A percentile compares a stretch with the other conserved stretches of the same genome.
phyloP scores from a whole-genome alignment of 1,284 basidiomycete species.

The Fomitopsis pinicola region DNA sequence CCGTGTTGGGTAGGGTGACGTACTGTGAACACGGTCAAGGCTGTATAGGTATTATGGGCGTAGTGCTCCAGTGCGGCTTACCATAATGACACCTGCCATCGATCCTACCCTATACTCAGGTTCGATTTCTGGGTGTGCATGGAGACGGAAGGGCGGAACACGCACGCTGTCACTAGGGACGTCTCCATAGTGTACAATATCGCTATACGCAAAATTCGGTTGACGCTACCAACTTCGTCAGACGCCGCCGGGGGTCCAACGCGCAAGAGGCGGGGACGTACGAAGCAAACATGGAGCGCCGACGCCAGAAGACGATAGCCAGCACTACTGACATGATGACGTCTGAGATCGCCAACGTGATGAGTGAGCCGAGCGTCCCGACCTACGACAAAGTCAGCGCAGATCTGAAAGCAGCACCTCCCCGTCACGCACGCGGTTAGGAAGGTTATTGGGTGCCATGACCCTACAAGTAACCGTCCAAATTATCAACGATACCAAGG shows the following conservation, averaged over 20 bases:
- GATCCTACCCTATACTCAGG: not conserved
- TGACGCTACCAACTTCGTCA: not conserved
- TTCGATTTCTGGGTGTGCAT: no score
- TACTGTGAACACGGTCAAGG: not conserved
- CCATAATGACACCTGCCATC: not conserved
- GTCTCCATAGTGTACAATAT: not conserved
- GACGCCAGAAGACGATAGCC: not conserved
- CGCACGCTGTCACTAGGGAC: not conserved
- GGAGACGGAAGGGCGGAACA: not conserved
- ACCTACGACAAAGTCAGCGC: not conserved
- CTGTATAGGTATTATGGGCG: no score
- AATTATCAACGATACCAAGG: no score
- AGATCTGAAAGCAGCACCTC: no score
- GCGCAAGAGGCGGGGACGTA: not conserved
- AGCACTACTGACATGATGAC: not conserved
- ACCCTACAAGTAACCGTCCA: no score
- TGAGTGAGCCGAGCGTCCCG: not conserved
- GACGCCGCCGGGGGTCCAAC: no score
- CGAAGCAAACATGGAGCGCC: not conserved
- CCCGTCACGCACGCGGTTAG: not conserved
- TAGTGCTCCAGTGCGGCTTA: not conserved
- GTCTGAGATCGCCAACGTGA: not conserved
- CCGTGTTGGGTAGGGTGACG: not conserved
- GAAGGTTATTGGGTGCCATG: not conserved
- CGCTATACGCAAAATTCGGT: not conserved